Conservation (phyloP, 2,329 filamentous ascomycete species). For the Parafenestella ontariensis region DNA sequence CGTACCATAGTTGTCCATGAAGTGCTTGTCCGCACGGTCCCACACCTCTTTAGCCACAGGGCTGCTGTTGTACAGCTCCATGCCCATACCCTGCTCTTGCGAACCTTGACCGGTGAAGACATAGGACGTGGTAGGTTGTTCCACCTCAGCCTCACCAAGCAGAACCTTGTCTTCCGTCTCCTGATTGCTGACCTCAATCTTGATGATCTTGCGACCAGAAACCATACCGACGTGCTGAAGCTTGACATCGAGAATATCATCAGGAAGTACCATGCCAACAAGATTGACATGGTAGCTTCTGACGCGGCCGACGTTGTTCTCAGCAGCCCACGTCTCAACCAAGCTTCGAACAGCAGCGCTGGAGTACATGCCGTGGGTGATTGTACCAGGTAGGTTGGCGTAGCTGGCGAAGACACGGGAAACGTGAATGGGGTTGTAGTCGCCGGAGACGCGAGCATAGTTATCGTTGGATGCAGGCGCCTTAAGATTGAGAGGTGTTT, state of each 20-base stretch:
- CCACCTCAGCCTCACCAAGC: slow-evolving; percentile 93
- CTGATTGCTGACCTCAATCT: slow-evolving; percentile 94
- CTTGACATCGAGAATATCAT: slow-evolving; percentile 93
- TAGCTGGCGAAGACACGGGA: slow-evolving; percentile 96
- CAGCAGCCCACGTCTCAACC: slow-evolving; percentile 97
- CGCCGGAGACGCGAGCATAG: slow-evolving; percentile 95
- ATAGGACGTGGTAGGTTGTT: slow-evolving; percentile 95
- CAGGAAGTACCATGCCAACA: slow-evolving; percentile 98
- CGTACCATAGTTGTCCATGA: slow-evolving; percentile 95
- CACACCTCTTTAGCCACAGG: slow-evolving; percentile 95
- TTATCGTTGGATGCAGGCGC: slow-evolving; percentile 97
- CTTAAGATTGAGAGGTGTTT: slow-evolving; percentile 84
- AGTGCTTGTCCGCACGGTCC: slow-evolving; percentile 90
- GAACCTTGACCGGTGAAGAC: slow-evolving; percentile 98
- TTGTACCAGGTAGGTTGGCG: slow-evolving; percentile 93
- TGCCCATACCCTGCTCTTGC: slow-evolving; percentile 99
- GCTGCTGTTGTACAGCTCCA: slow-evolving; percentile 96
- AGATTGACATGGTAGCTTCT: slow-evolving; percentile 96
- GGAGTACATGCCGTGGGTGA: slow-evolving; percentile 99
- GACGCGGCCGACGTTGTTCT: slow-evolving; percentile 97
- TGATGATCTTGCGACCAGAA: slow-evolving; percentile 97
- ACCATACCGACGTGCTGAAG: slow-evolving; percentile 98
- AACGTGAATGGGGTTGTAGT: slow-evolving; percentile 99
- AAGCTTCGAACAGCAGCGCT: slow-evolving; percentile 94
- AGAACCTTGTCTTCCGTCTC: slow-evolving; percentile 97